Conservation (phyloP, 2,329 filamentous ascomycete species). For the Neobulgaria alba region DNA sequence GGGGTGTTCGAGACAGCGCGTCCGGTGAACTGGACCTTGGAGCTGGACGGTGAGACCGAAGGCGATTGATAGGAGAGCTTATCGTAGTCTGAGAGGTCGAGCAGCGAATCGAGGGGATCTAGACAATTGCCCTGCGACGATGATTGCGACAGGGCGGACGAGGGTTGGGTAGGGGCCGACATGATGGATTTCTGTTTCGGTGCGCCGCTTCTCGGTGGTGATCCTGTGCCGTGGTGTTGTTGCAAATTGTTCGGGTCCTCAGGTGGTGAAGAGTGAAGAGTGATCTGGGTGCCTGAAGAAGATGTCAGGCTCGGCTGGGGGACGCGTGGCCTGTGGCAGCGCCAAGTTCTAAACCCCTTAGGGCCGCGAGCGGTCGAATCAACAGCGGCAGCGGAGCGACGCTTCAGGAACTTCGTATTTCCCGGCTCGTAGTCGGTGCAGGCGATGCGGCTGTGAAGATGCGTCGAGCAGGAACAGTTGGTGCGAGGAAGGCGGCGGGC, state of each 20-base stretch:
- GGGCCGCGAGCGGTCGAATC: neutral
- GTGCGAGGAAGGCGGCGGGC: neutral
- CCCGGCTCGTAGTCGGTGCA: too few relatives aligned
- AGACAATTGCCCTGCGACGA: conserved; percentile 22
- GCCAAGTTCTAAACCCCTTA: too few relatives aligned
- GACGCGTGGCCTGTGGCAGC: neutral
- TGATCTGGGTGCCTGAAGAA: neutral
- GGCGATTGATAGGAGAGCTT: conserved; percentile 52
- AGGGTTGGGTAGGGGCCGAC: conserved; percentile 20
- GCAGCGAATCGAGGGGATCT: conserved; percentile 42
- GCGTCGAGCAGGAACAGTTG: neutral
- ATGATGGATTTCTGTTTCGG: conserved; percentile 5
- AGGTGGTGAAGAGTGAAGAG: neutral
- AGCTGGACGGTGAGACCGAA: conserved; percentile 42
- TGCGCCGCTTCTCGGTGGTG: neutral
- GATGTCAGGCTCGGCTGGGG: neutral
- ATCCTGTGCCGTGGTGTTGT: neutral
- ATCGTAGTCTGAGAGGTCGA: conserved; percentile 57
- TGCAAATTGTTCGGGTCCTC: neutral
- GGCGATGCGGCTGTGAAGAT: neutral
- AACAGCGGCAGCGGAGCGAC: neutral
- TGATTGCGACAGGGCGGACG: conserved; percentile 20
- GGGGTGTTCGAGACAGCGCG: conserved; percentile 45
- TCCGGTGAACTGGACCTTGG: conserved; percentile 43
- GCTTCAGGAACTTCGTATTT: neutral